phyloP scores from a whole-genome alignment of 1,284 basidiomycete genomes.

The Meira miltonrushii region DNA sequence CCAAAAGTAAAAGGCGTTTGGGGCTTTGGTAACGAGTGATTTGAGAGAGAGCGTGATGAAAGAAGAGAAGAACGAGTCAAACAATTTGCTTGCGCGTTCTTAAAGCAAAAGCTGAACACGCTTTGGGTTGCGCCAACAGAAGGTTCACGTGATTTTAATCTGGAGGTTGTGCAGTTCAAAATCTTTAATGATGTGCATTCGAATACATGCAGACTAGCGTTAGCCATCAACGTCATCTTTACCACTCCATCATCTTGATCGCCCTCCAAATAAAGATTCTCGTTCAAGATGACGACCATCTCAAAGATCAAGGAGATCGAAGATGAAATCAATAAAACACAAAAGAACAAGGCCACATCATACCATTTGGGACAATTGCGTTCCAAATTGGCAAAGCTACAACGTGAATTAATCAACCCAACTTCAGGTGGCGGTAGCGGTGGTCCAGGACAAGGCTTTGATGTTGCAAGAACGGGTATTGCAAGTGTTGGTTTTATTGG shows the following conservation, averaged over 20 bases:
- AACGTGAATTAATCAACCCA: conserved; percentile 84
- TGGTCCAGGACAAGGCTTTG: conserved; percentile 63
- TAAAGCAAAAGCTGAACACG: neutral
- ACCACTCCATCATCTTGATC: neutral
- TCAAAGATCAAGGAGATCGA: conserved; percentile 52
- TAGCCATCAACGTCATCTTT: neutral
- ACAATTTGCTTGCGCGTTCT: neutral
- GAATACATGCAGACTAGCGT: neutral
- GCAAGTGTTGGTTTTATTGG: conserved; percentile 73
- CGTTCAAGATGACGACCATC: conserved; percentile 17
- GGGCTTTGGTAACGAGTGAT: neutral
- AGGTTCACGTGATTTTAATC: neutral
- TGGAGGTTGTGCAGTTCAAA: neutral
- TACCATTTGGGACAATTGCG: conserved; percentile 96
- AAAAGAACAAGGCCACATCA: conserved; percentile 78
- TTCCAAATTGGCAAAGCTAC: conserved; percentile 94
- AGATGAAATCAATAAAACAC: conserved; percentile 59
- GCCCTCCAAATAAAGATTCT: neutral
- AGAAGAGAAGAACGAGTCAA: neutral
- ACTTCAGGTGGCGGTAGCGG: conserved; percentile 75
- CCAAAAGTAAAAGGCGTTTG: conserved; percentile 7
- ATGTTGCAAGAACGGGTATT: conserved; percentile 91
- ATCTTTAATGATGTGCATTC: neutral
- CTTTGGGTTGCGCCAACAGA: neutral
- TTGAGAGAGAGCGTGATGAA: neutral